These are phyloP conservation scores for Bryoglossum gracile DNA, from an alignment of 495 filamentous ascomycete species.

Conservation along the genomic window DNA sequence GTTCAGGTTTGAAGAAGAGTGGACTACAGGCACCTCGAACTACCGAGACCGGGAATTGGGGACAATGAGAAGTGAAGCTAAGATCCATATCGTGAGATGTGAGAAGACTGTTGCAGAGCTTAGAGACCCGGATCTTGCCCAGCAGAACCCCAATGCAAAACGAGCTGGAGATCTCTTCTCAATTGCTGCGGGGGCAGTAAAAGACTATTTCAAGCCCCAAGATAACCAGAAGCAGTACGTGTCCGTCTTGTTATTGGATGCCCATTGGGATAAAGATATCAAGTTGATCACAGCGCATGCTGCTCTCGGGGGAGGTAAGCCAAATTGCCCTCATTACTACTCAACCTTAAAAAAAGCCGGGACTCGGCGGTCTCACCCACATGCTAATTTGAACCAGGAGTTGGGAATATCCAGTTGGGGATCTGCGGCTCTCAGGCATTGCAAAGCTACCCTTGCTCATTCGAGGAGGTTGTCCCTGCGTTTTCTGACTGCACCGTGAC, in stretches of 20 bases:
- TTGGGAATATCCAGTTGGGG: conserved; percentile 63
- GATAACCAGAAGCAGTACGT: conserved; percentile 80
- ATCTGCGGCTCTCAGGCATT: conserved; percentile 87
- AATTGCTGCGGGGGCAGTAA: conserved; percentile 70
- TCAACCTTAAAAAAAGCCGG: too few relatives aligned
- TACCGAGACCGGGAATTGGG: conserved; percentile 58
- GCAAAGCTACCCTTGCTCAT: conserved; percentile 74
- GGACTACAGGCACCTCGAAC: conserved; percentile 72
- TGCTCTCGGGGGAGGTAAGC: conserved; percentile 63
- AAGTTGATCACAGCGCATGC: conserved; percentile 75
- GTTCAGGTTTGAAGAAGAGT: conserved; percentile 89
- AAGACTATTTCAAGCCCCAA: conserved; percentile 61
- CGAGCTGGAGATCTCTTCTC: conserved; percentile 63
- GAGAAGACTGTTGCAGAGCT: conserved; percentile 83
- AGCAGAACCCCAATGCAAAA: conserved; percentile 63
- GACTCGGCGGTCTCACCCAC: too few relatives aligned
- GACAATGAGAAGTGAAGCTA: conserved; percentile 80
- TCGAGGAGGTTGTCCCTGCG: conserved; percentile 80
- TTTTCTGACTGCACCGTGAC: conserved; percentile 85
- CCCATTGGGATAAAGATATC: conserved; percentile 71
- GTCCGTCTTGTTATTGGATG: conserved; percentile 73
- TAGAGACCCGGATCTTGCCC: conserved; percentile 67
- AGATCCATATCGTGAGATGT: conserved; percentile 72
- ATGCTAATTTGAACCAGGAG: too few relatives aligned
- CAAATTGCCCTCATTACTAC: too few relatives aligned